Conservation (phyloP, 495 filamentous ascomycete species). For the Alectoria sarmentosa region DNA sequence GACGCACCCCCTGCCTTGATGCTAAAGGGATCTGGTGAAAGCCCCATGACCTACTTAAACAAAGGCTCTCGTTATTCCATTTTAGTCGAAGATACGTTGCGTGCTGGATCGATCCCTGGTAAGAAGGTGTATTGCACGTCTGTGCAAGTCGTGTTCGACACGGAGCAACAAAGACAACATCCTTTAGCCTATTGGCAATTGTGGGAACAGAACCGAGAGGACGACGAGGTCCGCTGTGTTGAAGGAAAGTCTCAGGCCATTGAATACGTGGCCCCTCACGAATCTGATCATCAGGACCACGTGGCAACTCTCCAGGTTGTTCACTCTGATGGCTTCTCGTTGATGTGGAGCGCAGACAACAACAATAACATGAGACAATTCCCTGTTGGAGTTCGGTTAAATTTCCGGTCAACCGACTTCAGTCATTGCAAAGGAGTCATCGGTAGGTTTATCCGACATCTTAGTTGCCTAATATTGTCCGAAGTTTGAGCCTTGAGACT, state of each 20-base stretch:
- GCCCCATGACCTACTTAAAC: background rate
- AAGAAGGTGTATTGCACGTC: background rate
- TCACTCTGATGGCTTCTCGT: background rate
- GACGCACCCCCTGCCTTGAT: background rate
- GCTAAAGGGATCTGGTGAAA: background rate
- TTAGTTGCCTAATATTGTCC: too few relatives aligned
- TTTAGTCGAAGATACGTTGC: background rate
- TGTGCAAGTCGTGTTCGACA: background rate
- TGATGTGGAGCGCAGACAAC: slow-evolving; percentile 1
- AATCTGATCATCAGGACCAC: background rate
- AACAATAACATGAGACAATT: background rate
- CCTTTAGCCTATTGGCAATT: background rate
- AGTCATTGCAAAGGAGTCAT: background rate
- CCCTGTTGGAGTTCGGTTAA: background rate
- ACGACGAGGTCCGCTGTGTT: background rate
- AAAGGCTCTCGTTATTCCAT: background rate
- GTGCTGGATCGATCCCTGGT: background rate
- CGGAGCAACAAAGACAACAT: background rate
- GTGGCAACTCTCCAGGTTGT: background rate
- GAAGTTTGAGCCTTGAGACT: too few relatives aligned
- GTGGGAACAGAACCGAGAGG: background rate
- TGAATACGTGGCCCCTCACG: background rate
- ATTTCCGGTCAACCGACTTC: background rate
- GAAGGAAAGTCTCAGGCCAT: too few relatives aligned
- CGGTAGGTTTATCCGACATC: background rate